phyloP scores from a whole-genome alignment of 768 basidiomycete genomes.

The Phaeotremella skinneri region DNA sequence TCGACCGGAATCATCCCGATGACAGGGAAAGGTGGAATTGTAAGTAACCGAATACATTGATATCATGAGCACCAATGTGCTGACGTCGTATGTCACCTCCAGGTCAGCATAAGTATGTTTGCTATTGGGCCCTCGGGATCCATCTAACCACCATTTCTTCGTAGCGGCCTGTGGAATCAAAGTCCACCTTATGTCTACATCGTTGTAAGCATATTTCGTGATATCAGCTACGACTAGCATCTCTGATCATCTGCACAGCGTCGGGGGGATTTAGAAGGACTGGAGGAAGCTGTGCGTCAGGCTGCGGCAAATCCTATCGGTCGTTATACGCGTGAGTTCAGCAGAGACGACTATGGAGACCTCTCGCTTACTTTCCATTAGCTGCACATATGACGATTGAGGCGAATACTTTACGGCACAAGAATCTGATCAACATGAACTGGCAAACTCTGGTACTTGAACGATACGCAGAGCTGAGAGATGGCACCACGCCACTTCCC shows the following conservation, averaged over 20 bases:
- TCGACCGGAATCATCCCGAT: slow-evolving; percentile 32
- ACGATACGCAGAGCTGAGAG: neutral
- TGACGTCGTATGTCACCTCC: neutral
- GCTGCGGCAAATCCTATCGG: slow-evolving; percentile 22
- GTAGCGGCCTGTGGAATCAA: slow-evolving; percentile 16
- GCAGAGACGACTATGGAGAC: no score
- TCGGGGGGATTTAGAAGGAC: slow-evolving; percentile 17
- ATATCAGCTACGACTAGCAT: no score
- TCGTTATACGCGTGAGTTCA: slow-evolving; percentile 8
- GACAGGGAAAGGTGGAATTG: slow-evolving; percentile 34
- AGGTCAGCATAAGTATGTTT: neutral
- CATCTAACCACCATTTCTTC: slow-evolving; percentile 39
- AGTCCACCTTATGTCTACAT: slow-evolving; percentile 42
- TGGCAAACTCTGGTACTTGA: neutral
- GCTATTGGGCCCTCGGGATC: no score
- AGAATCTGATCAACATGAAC: slow-evolving; percentile 4
- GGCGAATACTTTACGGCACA: neutral
- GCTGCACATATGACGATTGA: neutral
- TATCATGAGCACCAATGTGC: slow-evolving; percentile 11
- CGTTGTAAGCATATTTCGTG: no score
- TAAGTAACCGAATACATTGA: slow-evolving; percentile 7
- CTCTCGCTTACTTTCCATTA: no score
- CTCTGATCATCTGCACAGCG: no score
- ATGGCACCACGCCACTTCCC: neutral
- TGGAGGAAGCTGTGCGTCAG: slow-evolving; percentile 10